Evolutionary conservation across 208 protist species (phyloP).

Genomic region (Trypanosoma theileri): DNA sequence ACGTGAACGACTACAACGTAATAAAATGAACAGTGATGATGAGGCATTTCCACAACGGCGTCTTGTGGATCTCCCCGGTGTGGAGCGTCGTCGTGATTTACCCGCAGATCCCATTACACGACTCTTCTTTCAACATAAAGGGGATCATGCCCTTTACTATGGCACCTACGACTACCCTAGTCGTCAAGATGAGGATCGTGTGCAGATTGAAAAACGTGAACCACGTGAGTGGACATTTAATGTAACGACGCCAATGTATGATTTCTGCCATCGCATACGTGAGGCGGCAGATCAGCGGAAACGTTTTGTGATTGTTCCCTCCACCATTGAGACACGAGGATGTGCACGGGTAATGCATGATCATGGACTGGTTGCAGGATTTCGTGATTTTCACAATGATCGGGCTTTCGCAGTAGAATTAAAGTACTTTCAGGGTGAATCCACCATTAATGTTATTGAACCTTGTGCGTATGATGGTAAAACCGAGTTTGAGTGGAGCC

Average conservation of each 20-base stretch:
- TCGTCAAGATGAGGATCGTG: slow-evolving; percentile 71
- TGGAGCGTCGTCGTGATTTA: slow-evolving; percentile 79
- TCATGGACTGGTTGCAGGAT: slow-evolving; percentile 87
- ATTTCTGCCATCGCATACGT: slow-evolving; percentile 89
- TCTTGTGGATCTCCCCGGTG: slow-evolving; percentile 81
- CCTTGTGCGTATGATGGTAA: slow-evolving; percentile 85
- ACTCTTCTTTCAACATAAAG: slow-evolving; percentile 92
- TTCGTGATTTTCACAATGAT: slow-evolving; percentile 92
- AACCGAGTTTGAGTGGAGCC: slow-evolving; percentile 91
- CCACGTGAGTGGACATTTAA: slow-evolving; percentile 73
- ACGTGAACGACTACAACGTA: slow-evolving; percentile 22
- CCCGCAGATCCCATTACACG: slow-evolving; percentile 90
- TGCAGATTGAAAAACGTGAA: slow-evolving; percentile 84
- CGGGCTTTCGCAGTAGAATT: slow-evolving; percentile 90
- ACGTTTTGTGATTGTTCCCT: slow-evolving; percentile 89
- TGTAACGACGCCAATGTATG: slow-evolving; percentile 81
- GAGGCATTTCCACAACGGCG: slow-evolving; percentile 42
- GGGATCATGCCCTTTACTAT: slow-evolving; percentile 90
- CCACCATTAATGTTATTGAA: slow-evolving; percentile 88
- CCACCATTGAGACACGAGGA: slow-evolving; percentile 84
- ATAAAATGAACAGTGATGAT: neutral
- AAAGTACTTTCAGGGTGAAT: slow-evolving; percentile 90
- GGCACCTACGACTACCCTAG: slow-evolving; percentile 83
- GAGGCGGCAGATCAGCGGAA: slow-evolving; percentile 87
- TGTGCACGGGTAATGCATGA: slow-evolving; percentile 85